Evolutionary conservation across 2,329 filamentous ascomycete species (phyloP), one percentile per base, ranked within the genome.

Genomic region (Whalleya microplaca): DNA sequence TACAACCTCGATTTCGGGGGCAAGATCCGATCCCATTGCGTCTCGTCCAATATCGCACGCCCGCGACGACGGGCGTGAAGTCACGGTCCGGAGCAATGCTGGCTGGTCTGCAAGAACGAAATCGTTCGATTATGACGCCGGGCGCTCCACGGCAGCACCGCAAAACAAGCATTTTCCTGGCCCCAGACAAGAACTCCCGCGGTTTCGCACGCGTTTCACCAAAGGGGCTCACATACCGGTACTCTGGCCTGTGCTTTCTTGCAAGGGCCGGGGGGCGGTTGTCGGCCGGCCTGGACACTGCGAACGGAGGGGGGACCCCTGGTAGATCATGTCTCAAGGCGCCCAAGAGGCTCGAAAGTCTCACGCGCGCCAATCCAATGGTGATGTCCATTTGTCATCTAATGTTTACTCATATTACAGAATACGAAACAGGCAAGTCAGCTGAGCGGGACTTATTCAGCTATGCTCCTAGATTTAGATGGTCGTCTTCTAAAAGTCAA

Each of bases 181-280:
- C n/a, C n/a, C n/a, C n/a, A n/a, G n/a, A n/a, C n/a, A n/a, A n/a
- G n/a, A 55, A 60, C 61, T 57, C 47, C 51, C 58, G 49, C 58
- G 56, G 66, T 68, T 68, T 68, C 66, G 65, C 40, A 59, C 61
- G 45, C 47, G 66, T 68, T 68, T 68, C 66, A 68, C 56, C 44
- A 48, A 48, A 19, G 62, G 40, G 52, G 5, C 14, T 37, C 14
- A 37, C 8, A 46, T 32, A 46, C 44, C 21, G 44, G 23, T 46
- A 46, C 44, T 14, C 16, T 46, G 44, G 44, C 18, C 44, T 21
- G 44, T 46, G 44, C 44, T 18, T 46, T 8, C 21, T n/a, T 37
- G 10, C 9, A 37, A 37, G 21, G 16, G 43, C 44, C 16, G 5
- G 44, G 44, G 44, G 21, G 9, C 18, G 6, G 21, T 12, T 37